These are phyloP conservation scores for Tolypocladium cylindrosporum DNA, from an alignment of 2,329 filamentous ascomycete genomes.

Conservation along the genomic window DNA sequence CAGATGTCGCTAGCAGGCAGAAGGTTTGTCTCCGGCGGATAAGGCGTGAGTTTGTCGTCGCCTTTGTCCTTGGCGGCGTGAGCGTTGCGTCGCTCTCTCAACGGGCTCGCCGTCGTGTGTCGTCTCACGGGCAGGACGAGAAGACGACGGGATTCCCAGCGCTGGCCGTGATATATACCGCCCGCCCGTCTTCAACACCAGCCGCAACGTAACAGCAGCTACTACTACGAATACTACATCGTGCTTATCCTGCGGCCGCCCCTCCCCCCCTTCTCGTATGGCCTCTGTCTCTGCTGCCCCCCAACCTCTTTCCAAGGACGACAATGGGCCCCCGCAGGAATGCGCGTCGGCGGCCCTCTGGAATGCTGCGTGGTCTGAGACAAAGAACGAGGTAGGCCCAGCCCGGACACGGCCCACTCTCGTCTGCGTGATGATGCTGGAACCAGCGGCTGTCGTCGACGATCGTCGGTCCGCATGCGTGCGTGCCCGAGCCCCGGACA, in stretches of 20 bases:
- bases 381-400: constrained; percentile 20
- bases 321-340: constrained; percentile 23
- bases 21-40: constrained; percentile 4
- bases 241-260: background rate
- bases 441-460: constrained; percentile 5
- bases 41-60: background rate
- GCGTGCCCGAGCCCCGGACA: constrained; percentile 2
- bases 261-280: background rate
- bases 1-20: constrained; percentile 2
- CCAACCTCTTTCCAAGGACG: constrained; percentile 21
- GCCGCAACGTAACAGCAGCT: background rate
- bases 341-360: constrained; percentile 16
- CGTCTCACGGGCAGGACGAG: background rate
- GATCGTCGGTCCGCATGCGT: constrained; percentile 7
- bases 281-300: background rate
- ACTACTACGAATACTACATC: background rate
- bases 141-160: background rate
- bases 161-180: background rate
- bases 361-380: constrained; percentile 25
- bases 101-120: background rate
- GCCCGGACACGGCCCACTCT: constrained; percentile 13
- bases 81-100: background rate
- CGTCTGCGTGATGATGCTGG: constrained; percentile 14
- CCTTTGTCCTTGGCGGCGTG: background rate
- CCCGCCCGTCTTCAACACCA: background rate